Percentiles rank a stretch among this genome's conserved stretches.
These are phyloP conservation scores for Ogataea trehalophila DNA, from an alignment of 805 yeast genomes.

Conservation along the genomic window DNA sequence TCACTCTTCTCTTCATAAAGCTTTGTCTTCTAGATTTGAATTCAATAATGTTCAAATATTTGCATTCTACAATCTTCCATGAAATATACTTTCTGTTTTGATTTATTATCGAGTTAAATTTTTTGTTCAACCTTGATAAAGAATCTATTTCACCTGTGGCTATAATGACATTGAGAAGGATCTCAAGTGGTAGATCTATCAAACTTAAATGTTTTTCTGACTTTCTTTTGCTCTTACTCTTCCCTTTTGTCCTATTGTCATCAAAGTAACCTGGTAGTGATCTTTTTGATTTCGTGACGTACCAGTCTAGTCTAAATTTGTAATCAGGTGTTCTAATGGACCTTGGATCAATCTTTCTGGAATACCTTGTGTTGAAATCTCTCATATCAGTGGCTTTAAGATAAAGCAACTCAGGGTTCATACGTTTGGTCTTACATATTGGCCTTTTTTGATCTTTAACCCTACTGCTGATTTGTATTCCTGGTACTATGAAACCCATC, in stretches of 20 bases:
- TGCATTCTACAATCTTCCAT: slow-evolving; percentile 1
- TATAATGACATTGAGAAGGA: too few relatives aligned
- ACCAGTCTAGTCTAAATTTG: background rate
- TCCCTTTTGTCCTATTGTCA: too few relatives aligned
- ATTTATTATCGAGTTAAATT: too few relatives aligned
- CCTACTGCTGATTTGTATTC: too few relatives aligned
- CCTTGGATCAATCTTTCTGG: background rate
- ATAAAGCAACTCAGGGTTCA: background rate
- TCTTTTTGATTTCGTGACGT: background rate
- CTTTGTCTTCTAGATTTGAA: slow-evolving; percentile 4
- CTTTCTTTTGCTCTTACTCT: too few relatives aligned
- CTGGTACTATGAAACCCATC: too few relatives aligned
- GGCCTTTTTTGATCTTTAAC: too few relatives aligned
- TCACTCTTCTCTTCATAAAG: slow-evolving; percentile 13
- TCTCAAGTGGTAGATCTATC: too few relatives aligned
- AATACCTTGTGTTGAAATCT: background rate
- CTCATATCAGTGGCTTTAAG: background rate
- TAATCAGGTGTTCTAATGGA: background rate
- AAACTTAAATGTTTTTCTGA: too few relatives aligned
- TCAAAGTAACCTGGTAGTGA: background rate
- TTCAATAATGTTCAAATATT: slow-evolving; percentile 1
- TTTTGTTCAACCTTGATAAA: too few relatives aligned
- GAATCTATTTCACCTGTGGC: too few relatives aligned
- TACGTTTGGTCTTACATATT: background rate
- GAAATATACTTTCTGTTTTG: slow-evolving; percentile 6